Evolutionary conservation across 1,139 yeast genomes (phyloP), one percentile per base, ranked within the genome.

Genomic region (Geotrichum fermentans): DNA sequence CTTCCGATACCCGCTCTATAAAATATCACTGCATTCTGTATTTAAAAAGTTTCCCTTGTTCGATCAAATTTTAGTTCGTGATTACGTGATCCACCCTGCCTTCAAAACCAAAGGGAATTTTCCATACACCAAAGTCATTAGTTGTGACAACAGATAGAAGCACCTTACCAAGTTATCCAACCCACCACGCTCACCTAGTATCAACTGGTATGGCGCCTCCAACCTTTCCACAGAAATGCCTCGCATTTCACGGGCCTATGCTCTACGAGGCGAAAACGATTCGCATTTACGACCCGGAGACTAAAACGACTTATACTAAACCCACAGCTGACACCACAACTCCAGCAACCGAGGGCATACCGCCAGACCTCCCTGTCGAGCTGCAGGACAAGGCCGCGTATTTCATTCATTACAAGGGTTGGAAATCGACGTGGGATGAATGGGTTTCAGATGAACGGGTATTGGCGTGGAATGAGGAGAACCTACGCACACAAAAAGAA

Each of bases 351-450:
- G 52, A 53, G 16, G 61, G 55, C 28, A 53, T 53, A n/a, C 52
- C 54, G n/a, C 67, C 71, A 14, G 73, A 68, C 40, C 65, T 80
- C 29, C 83, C 88, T 1, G 68, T 63, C n/a, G 74, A 71, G 2
- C 61, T 75, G 34, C 60, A 55, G 29, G 57, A 55, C 30, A 57
- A 68, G 46, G 64, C 70, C 49, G 74, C 81, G 51, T 90, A 79
- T 65, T 82, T 73, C 56, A 79, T 92, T 8, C 98, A 92, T 63
- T 92, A 92, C 67, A 85, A 83, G 60, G 97, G 98, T 1, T 92
- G 98, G 98, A 92, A 89, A 61, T 69, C 82, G 18, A 82, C 90
- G 55, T 90, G 97, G 97, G 97, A 92, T 63, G 98, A 92, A 65
- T 92, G 98, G 98, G 95, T 92, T 0, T 76, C 79, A 0, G 67